Percentiles rank a stretch among this genome's conserved stretches.
Conservation (phyloP, 495 filamentous ascomycete species). For the Jackrogersella multiformis region DNA sequence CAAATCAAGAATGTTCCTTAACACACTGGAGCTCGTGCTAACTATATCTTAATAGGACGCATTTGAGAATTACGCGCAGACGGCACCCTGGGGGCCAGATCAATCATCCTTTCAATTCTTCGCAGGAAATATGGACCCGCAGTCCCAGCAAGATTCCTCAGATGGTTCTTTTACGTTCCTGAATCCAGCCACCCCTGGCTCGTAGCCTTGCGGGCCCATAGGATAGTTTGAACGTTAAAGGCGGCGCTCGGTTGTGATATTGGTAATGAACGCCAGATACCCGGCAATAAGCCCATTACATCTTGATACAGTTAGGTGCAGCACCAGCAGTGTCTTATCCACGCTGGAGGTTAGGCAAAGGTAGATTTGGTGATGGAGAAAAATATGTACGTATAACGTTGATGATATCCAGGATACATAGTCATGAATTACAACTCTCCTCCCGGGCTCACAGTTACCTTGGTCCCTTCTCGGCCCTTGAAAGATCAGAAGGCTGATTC, state of each 20-base stretch:
- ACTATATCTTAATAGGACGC: constrained; percentile 49
- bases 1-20: background rate
- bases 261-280: constrained; percentile 29
- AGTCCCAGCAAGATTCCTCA: constrained; percentile 46
- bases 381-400: constrained; percentile 8
- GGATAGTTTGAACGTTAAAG: constrained; percentile 1
- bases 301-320: constrained; percentile 15
- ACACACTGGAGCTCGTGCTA: constrained; percentile 11
- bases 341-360: constrained; percentile 13
- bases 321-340: background rate
- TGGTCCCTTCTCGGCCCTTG: background rate
- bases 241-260: constrained; percentile 23
- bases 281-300: constrained; percentile 8
- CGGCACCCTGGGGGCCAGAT: constrained; percentile 55
- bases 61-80: constrained; percentile 61
- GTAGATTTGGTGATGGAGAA: background rate
- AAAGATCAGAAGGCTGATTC: too few species aligned
- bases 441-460: constrained; percentile 3
- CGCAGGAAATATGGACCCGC: constrained; percentile 50
- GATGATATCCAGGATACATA: constrained; percentile 17
- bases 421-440: constrained; percentile 25
- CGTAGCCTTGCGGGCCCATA: constrained; percentile 1
- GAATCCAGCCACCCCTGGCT: constrained; percentile 31
- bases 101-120: constrained; percentile 59
- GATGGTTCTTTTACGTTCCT: constrained; percentile 43